Conservation (phyloP, 176 grass and related monocot species). For the Typha latifolia region DNA sequence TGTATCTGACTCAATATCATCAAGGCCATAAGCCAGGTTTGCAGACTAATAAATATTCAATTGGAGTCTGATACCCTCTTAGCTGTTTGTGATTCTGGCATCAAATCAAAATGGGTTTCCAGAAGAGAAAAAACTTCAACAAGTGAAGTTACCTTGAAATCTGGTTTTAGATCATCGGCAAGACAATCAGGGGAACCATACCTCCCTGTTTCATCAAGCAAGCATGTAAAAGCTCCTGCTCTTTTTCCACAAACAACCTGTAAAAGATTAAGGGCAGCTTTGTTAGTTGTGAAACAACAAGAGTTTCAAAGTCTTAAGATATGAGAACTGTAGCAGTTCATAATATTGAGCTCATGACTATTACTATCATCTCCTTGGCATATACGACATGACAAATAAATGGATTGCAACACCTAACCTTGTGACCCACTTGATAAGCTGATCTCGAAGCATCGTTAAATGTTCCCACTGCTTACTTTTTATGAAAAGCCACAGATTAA, state of each 20-base stretch:
- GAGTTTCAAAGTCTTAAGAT: background rate
- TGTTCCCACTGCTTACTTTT: no score
- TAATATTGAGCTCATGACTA: no score
- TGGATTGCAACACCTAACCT: no score
- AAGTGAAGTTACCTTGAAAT: constrained; percentile 82
- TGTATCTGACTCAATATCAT: background rate
- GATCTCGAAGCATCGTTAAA: no score
- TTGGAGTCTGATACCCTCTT: constrained; percentile 14
- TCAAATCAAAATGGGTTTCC: constrained; percentile 59
- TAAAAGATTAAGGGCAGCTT: background rate
- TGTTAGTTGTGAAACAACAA: background rate
- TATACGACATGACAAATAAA: no score
- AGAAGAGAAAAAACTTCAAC: constrained; percentile 39
- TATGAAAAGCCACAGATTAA: no score
- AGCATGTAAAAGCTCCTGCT: constrained; percentile 83
- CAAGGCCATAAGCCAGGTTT: background rate
- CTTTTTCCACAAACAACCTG: constrained; percentile 83
- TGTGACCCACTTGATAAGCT: no score
- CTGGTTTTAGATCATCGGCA: constrained; percentile 47
- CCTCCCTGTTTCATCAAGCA: constrained; percentile 71
- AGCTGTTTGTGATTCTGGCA: constrained; percentile 6
- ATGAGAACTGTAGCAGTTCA: no score
- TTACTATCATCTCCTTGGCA: no score
- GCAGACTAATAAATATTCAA: background rate
- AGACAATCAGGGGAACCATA: constrained; percentile 43